Base-by-base conservation (phyloP, 106 monocot genomes). In the Dactylorhiza incarnata region DNA sequence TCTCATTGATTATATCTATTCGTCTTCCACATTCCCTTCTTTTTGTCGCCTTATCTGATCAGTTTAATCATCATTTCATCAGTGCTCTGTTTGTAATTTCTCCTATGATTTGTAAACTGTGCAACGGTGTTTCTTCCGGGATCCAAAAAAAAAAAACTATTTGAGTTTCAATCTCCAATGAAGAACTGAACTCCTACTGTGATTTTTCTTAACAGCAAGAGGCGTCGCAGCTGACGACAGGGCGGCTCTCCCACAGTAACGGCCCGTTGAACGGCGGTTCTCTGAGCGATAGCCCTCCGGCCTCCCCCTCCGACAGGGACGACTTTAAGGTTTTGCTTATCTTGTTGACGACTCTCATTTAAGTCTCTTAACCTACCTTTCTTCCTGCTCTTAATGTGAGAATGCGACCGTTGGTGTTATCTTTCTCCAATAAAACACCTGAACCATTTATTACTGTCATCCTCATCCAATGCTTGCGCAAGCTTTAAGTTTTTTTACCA, bases 211-310 rank as follows among this genome's bases (percentile, higher is more conserved):
- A 46, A 70, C 72, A 82, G 85, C 87, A 96, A 83, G 95, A 96
- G 23, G 81, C 86, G 19, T 91, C 93, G 13, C 93, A 89, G 10
- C 82, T 90, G 16, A 86, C 91, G 0, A 91, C 93, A 3, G 93
- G 93, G 17, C 75, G 96, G 71, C 89, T 96, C 71, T 96, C 96
- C 7, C 93, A 96, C 89, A 93, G 95, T 85, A 95, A 90, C 49
- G 95, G 92, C 1, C 90, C 95, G 13, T 85, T 95, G 74, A 95
- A 84, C 84, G 87, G 86, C 22, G 95, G 90, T 45, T 93, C 93
- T 1, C 86, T 89, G 78, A 81, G 87, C 74, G 96, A 93, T 76
- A 93, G 96, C 79, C 93, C 96, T 23, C 93, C 96, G 8, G 87
- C 91, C 73, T 96, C 96, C 69, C 93, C 96, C 51, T 88, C 82